phyloP scores from a whole-genome alignment of 148 eudicot species.

The Cornus controversa region DNA sequence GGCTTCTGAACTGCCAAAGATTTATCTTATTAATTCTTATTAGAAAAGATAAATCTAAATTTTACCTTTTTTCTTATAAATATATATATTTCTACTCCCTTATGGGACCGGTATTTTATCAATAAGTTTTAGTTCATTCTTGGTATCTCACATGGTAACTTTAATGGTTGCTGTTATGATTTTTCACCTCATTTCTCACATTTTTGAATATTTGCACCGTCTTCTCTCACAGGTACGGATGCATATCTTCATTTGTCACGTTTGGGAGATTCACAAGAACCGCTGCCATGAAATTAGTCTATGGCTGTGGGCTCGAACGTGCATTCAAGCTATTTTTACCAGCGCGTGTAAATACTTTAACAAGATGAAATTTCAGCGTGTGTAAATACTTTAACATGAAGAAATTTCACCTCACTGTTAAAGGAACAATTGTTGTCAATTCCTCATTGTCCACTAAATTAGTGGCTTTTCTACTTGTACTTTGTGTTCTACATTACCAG shows the following conservation, averaged over 20 bases:
- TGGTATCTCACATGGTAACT: neutral
- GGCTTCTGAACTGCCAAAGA: neutral
- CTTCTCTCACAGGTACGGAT: slow-evolving; percentile 68
- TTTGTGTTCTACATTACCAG: neutral
- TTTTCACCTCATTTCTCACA: neutral
- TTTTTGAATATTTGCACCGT: neutral
- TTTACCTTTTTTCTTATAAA: no score
- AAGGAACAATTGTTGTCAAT: neutral
- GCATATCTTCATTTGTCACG: slow-evolving; percentile 96
- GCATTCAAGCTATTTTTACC: slow-evolving; percentile 3
- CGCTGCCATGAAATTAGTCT: slow-evolving; percentile 50
- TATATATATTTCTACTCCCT: neutral
- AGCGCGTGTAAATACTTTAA: neutral
- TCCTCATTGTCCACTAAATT: neutral
- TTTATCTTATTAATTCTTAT: neutral
- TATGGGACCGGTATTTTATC: neutral
- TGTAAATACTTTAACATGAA: neutral
- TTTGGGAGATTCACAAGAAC: slow-evolving; percentile 95
- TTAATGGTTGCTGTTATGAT: neutral
- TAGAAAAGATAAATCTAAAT: no score
- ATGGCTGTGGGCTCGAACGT: slow-evolving; percentile 4
- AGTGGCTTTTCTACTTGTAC: neutral
- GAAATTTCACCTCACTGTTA: neutral
- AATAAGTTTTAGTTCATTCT: neutral
- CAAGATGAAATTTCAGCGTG: neutral